Conservation (phyloP, 495 filamentous ascomycete species). For the Aspergillus kassunensis region DNA sequence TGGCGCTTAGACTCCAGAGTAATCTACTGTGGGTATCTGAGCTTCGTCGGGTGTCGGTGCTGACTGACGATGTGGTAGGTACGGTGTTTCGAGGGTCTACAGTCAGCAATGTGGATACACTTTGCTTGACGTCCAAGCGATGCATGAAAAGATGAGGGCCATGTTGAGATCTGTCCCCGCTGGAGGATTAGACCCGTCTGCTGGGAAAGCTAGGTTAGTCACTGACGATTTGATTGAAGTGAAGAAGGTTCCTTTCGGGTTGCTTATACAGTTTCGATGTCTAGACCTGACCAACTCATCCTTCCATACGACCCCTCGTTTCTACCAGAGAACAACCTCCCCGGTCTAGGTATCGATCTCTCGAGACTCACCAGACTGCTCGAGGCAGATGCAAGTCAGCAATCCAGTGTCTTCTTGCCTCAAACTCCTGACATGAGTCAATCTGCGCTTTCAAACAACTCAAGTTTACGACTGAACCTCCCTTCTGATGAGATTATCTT, state of each 20-base stretch:
- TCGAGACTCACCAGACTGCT: conserved; percentile 15
- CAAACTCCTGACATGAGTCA: conserved; percentile 29
- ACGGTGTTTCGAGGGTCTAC: conserved; percentile 80
- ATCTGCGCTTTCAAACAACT: conserved; percentile 24
- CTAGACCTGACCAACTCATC: conserved; percentile 73
- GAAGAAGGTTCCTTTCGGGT: background rate
- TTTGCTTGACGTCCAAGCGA: conserved; percentile 71
- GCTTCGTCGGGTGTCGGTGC: background rate
- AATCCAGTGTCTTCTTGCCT: conserved; percentile 20
- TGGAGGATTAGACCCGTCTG: conserved; percentile 62
- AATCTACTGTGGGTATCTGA: conserved; percentile 61
- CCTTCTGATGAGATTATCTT: conserved; percentile 27
- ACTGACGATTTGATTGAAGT: background rate
- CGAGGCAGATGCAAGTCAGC: conserved; percentile 15
- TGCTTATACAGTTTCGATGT: background rate
- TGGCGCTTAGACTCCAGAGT: conserved; percentile 89
- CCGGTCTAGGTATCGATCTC: conserved; percentile 55
- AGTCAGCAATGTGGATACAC: conserved; percentile 83
- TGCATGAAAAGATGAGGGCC: conserved; percentile 65
- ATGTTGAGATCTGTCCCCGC: conserved; percentile 55
- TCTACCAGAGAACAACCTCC: conserved; percentile 61
- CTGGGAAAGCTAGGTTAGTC: conserved; percentile 67
- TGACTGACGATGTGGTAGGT: conserved; percentile 40
- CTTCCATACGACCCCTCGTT: conserved; percentile 86
- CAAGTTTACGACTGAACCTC: conserved; percentile 30